These are phyloP conservation scores for Fusarium globosum DNA, from an alignment of 2,329 filamentous ascomycete genomes.

Conservation along the genomic window DNA sequence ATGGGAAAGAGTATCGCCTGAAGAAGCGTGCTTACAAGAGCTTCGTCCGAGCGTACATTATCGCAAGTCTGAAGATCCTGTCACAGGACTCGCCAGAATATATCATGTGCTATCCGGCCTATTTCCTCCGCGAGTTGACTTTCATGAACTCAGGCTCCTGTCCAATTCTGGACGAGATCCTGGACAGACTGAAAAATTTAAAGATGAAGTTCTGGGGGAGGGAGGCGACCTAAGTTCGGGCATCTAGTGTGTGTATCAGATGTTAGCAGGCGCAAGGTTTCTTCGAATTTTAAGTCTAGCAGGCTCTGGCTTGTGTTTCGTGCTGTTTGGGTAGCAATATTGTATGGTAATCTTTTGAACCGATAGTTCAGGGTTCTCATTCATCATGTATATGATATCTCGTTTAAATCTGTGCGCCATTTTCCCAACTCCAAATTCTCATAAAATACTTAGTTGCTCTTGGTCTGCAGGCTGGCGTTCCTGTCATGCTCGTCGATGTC, in stretches of 20 bases:
- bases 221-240: neutral
- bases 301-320: neutral
- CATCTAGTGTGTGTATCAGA: neutral
- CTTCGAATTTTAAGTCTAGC: neutral
- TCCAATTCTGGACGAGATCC: neutral
- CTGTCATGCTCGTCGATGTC: slow-evolving; percentile 94
- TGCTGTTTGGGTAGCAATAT: neutral
- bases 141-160: accelerated
- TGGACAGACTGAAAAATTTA: neutral
- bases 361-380: slow-evolving; percentile 16
- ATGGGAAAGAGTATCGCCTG: neutral
- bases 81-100: neutral
- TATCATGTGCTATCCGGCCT: too few relatives aligned
- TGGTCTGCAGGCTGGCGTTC: slow-evolving; percentile 64
- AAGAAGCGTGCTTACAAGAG: neutral
- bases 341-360: slow-evolving; percentile 13
- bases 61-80: neutral
- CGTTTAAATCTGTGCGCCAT: slow-evolving; percentile 24
- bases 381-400: slow-evolving; percentile 24
- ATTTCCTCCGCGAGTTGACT: neutral
- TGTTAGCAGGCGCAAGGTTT: neutral
- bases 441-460: slow-evolving; percentile 35
- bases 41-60: neutral
- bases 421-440: slow-evolving; percentile 38
- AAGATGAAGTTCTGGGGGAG: neutral